Conservation (phyloP, 1,284 basidiomycete genomes). For the Kalmanozyma brasiliensis region DNA sequence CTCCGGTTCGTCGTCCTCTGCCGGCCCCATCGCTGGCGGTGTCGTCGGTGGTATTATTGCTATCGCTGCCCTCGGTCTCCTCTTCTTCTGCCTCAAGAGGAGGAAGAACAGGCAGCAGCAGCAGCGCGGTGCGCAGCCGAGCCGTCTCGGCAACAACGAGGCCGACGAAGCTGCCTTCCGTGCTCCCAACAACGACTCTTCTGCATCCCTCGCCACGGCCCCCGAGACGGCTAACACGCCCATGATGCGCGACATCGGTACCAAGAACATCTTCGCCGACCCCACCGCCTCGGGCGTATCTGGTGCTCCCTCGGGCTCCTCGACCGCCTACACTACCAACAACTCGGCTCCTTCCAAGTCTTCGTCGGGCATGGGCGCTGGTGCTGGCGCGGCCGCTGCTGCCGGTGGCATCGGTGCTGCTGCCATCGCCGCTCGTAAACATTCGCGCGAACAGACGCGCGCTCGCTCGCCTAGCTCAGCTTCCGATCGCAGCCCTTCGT, state of each 20-base stretch:
- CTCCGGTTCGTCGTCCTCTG: conserved; percentile 38
- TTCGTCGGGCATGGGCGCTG: conserved; percentile 9
- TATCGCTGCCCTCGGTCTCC: conserved; percentile 22
- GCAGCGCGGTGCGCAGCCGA: conserved; percentile 30
- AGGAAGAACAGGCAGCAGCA: conserved; percentile 40
- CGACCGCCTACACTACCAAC: conserved; percentile 21
- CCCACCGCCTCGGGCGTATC: conserved; percentile 27
- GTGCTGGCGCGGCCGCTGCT: conserved; percentile 25
- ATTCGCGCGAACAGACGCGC: conserved; percentile 40
- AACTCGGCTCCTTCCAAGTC: conserved; percentile 14
- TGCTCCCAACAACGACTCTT: conserved; percentile 50
- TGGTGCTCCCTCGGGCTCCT: conserved; percentile 28
- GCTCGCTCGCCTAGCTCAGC: conserved; percentile 23
- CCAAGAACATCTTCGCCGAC: conserved; percentile 50
- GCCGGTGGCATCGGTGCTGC: conserved; percentile 42
- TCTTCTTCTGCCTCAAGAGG: conserved; percentile 43
- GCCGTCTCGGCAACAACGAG: conserved; percentile 37
- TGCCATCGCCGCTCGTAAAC: conserved; percentile 42
- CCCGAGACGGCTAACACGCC: conserved; percentile 45
- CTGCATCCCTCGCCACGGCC: conserved; percentile 43
- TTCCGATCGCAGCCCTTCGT: conserved; percentile 26
- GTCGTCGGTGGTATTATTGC: conserved; percentile 47
- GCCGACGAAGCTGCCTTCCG: conserved; percentile 48
- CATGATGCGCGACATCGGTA: conserved; percentile 50
- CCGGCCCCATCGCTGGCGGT: conserved; percentile 52